Conservation (phyloP, 805 yeast species). For the Yarrowia divulgata region DNA sequence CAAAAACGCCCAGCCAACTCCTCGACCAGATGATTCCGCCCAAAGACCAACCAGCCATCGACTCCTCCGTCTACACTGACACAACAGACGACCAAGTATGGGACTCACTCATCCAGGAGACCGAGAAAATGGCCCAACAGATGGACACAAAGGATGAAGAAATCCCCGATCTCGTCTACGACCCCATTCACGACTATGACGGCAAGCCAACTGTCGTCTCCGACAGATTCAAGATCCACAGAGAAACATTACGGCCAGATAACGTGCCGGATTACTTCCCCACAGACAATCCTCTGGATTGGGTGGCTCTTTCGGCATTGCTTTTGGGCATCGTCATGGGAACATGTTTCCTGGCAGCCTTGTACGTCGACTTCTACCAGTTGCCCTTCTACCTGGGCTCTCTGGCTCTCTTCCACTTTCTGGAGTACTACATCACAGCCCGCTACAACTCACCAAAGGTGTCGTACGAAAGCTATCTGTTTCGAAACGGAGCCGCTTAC, state of each 20-base stretch:
- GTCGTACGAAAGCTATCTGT: constrained; percentile 71
- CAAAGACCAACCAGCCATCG: constrained; percentile 17
- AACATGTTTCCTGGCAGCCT: constrained; percentile 38
- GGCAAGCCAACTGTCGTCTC: background rate
- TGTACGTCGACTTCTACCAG: constrained; percentile 43
- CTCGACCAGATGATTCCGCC: constrained; percentile 28
- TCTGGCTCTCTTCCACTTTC: constrained; percentile 72
- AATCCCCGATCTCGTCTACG: constrained; percentile 16
- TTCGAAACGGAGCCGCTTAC: constrained; percentile 69
- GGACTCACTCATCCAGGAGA: constrained; percentile 8
- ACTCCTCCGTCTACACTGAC: background rate
- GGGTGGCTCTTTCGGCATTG: constrained; percentile 48
- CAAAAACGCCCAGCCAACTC: background rate
- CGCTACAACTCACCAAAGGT: constrained; percentile 70
- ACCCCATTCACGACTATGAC: background rate
- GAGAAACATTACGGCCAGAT: constrained; percentile 1
- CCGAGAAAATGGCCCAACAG: background rate
- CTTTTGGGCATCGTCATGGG: constrained; percentile 47
- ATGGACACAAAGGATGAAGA: background rate
- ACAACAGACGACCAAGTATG: background rate
- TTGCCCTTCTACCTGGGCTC: constrained; percentile 60
- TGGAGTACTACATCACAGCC: constrained; percentile 85
- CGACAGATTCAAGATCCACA: constrained; percentile 14
- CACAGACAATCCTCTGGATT: constrained; percentile 43
- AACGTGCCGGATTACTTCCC: background rate